A percentile compares a stretch with the other conserved stretches of the same genome.
Conservation (phyloP, 768 basidiomycete genomes). For the Rhodotorula kratochvilovae region DNA sequence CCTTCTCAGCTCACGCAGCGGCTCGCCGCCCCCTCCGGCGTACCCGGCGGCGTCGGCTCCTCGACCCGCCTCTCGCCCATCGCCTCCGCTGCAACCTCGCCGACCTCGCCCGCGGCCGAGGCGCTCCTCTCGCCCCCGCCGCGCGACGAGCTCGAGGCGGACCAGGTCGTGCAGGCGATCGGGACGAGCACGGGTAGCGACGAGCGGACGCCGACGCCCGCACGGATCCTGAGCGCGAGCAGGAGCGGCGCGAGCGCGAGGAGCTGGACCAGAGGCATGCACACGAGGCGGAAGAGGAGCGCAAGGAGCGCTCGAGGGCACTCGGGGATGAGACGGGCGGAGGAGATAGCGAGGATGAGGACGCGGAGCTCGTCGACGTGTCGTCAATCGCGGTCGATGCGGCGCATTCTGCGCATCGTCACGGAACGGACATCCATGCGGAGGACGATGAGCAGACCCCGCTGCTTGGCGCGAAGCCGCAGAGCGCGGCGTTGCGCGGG, state of each 20-base stretch:
- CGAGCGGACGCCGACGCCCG: constrained; percentile 1
- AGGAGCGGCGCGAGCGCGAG: neutral
- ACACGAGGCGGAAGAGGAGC: neutral
- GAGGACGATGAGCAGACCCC: constrained; percentile 22
- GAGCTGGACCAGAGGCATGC: neutral
- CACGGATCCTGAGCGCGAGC: neutral
- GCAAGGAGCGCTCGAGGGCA: neutral
- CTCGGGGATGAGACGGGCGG: neutral
- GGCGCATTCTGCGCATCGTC: neutral
- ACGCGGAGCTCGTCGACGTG: neutral
- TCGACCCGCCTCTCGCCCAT: neutral
- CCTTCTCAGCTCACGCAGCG: neutral
- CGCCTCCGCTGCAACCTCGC: neutral
- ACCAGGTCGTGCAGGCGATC: constrained; percentile 1
- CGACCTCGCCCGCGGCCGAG: neutral
- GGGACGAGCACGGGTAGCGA: constrained; percentile 5
- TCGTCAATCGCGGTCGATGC: neutral
- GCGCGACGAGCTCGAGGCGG: constrained; percentile 1
- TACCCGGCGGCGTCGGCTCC: neutral
- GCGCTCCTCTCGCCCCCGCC: neutral
- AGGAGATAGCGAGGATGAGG: constrained; percentile 13
- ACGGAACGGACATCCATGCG: neutral
- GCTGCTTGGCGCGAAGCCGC: neutral
- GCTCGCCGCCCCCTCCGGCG: neutral
- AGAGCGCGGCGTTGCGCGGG: neutral